Evolutionary conservation across 306 rosid genomes (phyloP).

Genomic region (Lathyrus aphaca): DNA sequence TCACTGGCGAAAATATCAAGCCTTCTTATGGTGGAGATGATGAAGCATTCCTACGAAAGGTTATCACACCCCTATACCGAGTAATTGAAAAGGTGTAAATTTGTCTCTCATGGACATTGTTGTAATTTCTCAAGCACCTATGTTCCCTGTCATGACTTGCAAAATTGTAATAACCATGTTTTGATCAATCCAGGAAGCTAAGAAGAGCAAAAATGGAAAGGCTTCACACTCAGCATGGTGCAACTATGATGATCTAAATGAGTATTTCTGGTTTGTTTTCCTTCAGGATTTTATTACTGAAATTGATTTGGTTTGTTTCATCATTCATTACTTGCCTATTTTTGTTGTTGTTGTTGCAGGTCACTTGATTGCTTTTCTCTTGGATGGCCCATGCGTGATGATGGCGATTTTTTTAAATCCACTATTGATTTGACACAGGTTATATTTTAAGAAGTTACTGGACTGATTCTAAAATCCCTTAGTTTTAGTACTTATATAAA

Average conservation of each 20-base stretch:
- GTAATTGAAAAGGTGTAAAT: slow-evolving; percentile 75
- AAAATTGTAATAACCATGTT: slow-evolving; percentile 32
- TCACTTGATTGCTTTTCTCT: slow-evolving; percentile 92
- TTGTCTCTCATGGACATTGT: slow-evolving; percentile 29
- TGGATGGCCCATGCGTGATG: slow-evolving; percentile 99
- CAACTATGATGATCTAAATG: slow-evolving; percentile 94
- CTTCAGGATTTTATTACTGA: slow-evolving; percentile 36
- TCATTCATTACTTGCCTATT: slow-evolving; percentile 22
- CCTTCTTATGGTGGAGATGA: slow-evolving; percentile 99
- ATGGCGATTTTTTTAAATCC: slow-evolving; percentile 90
- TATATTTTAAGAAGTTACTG: slow-evolving; percentile 33
- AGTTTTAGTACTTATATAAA: slow-evolving; percentile 29
- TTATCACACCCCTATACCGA: slow-evolving; percentile 78
- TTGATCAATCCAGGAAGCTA: slow-evolving; percentile 64
- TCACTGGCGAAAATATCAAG: slow-evolving; percentile 96
- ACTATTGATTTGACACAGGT: slow-evolving; percentile 65
- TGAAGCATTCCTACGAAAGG: slow-evolving; percentile 91
- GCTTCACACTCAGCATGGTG: slow-evolving; percentile 89
- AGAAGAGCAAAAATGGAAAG: slow-evolving; percentile 69
- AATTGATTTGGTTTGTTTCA: slow-evolving; percentile 35
- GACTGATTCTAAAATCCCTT: slow-evolving; percentile 26
- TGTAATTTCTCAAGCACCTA: slow-evolving; percentile 31
- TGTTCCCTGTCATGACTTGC: slow-evolving; percentile 29
- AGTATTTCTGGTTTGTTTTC: slow-evolving; percentile 87
- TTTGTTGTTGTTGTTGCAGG: slow-evolving; percentile 53